Base-by-base conservation (phyloP, 768 basidiomycete genomes). In the Suillus lakei region DNA sequence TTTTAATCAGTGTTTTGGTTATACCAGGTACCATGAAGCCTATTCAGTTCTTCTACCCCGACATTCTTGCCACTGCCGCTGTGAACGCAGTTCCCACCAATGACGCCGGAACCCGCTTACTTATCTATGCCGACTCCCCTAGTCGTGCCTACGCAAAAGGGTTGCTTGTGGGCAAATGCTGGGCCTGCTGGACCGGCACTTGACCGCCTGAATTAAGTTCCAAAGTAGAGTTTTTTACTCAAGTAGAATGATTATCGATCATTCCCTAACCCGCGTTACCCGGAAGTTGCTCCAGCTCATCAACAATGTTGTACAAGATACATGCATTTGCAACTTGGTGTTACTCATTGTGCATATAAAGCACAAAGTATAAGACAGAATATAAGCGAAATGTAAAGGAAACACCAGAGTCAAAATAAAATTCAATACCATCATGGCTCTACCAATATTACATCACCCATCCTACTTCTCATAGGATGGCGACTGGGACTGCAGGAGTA, bases 81-180 rank as follows among this genome's bases (percentile, higher is more conserved):
- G n/a, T 34, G 32, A 34, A 34, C 32, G 32, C 32, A 34, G 32
- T 34, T 34, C 32, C 32, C 32, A 34, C 32, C 32, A 15, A 43
- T 43, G 43, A 43, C 43, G 1, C 21, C 43, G 7, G 21, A 43
- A 43, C 43, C 18, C 21, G 43, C 43, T 1, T 8, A 21, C 5
- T 5, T 43, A 1, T 21, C 3, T 43, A 21, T 9, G 21, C 8
- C 21, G 8, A 43, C 8, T 21, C 43, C 43, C 9, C 21, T n/a
- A 44, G n/a, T n/a, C n/a, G 21, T 21, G 21, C 2, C n/a, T 46
- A n/a, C n/a, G n/a, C n/a, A n/a, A 0, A 1, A 12, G 2, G 0
- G 43, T 43, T 9, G 43, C 4, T 46, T 46, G 44, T 46, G 44
- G n/a, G n/a, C 12, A 4, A n/a, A 12, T 46, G 44, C 10, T 46